Percentiles rank a stretch among this genome's conserved stretches.
These are phyloP conservation scores for Kuraishia ogatae DNA, from an alignment of 805 yeast genomes.

Conservation along the genomic window DNA sequence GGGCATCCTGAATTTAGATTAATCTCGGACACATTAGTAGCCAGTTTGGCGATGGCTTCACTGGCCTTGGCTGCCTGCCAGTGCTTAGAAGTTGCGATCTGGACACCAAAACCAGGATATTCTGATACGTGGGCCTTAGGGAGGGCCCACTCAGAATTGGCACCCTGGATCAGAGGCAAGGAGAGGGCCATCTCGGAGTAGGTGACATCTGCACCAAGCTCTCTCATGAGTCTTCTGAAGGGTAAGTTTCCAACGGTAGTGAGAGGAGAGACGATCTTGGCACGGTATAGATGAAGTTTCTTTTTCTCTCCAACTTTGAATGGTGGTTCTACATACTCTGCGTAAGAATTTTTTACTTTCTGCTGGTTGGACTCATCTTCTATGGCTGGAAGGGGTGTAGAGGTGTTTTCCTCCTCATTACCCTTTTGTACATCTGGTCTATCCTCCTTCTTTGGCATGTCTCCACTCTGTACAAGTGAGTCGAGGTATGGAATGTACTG, in stretches of 20 bases:
- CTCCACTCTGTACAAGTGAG: conserved; percentile 35
- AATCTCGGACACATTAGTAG: conserved; percentile 64
- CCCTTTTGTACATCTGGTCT: conserved; percentile 16
- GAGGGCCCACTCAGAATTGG: conserved; percentile 95
- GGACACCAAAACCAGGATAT: conserved; percentile 86
- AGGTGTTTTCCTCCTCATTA: conserved; percentile 20
- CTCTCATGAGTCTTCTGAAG: conserved; percentile 84
- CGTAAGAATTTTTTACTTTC: conserved; percentile 25
- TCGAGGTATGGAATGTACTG: conserved; percentile 58
- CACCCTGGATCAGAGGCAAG: conserved; percentile 80
- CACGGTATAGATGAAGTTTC: conserved; percentile 52
- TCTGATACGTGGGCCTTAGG: conserved; percentile 83
- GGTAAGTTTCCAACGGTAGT: conserved; percentile 98
- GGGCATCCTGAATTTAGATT: conserved; percentile 98
- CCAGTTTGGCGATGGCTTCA: conserved; percentile 58
- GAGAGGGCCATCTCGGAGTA: conserved; percentile 93
- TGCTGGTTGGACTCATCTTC: conserved; percentile 22
- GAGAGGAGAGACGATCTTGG: conserved; percentile 88
- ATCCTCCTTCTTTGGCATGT: conserved; percentile 10
- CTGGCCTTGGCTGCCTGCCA: conserved; percentile 93
- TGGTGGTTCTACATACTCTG: conserved; percentile 67
- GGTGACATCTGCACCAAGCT: conserved; percentile 86
- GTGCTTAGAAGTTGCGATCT: conserved; percentile 83
- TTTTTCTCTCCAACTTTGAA: conserved; percentile 79
- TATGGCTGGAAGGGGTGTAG: neutral